phyloP scores from a whole-genome alignment of 148 eudicot genomes.

The Hydrangea macrophylla region DNA sequence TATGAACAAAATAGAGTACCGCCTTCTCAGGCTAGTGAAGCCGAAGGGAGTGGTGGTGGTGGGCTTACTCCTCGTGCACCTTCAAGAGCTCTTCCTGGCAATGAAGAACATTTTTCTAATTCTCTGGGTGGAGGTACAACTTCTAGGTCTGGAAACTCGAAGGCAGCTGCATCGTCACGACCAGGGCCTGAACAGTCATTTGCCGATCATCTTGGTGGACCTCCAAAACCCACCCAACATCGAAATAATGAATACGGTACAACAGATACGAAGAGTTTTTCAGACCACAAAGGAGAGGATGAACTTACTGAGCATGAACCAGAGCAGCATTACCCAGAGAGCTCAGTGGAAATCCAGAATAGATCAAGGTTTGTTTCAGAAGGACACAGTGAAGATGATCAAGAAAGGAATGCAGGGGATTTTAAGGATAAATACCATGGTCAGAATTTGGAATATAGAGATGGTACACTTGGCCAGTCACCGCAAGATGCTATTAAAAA shows the following conservation, averaged over 20 bases:
- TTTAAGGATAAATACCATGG: conserved; percentile 45
- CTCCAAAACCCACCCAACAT: conserved; percentile 40
- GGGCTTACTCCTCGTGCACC: conserved; percentile 33
- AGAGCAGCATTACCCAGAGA: conserved; percentile 33
- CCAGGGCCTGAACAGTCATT: conserved; percentile 38
- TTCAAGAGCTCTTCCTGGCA: conserved; percentile 37
- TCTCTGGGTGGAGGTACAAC: conserved; percentile 42
- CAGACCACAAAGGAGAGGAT: conserved; percentile 46
- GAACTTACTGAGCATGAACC: conserved; percentile 38
- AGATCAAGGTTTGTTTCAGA: conserved; percentile 33
- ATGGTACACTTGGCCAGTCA: conserved; percentile 45
- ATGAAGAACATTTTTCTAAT: conserved; percentile 48
- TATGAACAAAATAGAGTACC: conserved; percentile 86
- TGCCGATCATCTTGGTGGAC: conserved; percentile 40
- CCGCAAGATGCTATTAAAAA: conserved; percentile 60
- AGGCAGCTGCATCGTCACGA: conserved; percentile 44
- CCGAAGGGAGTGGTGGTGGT: conserved; percentile 64
- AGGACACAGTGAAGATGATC: conserved; percentile 49
- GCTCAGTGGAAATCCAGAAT: conserved; percentile 41
- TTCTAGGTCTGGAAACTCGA: conserved; percentile 40
- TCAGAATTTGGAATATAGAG: conserved; percentile 41
- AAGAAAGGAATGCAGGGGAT: conserved; percentile 46
- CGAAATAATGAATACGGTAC: conserved; percentile 47
- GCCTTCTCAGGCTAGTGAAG: conserved; percentile 71
- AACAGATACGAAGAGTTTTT: conserved; percentile 21